Percentiles rank a stretch among this genome's conserved stretches.
Conservation (phyloP, 2,329 filamentous ascomycete species). For the Penicillium sp. region DNA sequence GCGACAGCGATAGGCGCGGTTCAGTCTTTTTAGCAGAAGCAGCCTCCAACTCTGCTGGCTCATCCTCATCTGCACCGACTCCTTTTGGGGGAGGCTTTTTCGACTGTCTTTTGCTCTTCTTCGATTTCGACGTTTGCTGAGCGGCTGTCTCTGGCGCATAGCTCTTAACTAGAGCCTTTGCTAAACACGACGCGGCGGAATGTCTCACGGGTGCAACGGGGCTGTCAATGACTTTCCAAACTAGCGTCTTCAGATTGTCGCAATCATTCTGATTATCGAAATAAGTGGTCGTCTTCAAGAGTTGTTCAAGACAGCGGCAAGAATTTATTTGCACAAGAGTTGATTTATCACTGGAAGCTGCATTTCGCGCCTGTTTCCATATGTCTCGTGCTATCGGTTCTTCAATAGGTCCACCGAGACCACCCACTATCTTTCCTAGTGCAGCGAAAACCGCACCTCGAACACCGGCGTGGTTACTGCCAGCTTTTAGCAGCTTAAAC, state of each 20-base stretch:
- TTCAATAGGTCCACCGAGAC: constrained; percentile 73
- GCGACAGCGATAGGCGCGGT: constrained; percentile 65
- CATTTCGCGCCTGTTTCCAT: constrained; percentile 84
- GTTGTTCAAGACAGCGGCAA: constrained; percentile 71
- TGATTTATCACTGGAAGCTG: constrained; percentile 76
- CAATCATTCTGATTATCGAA: constrained; percentile 89
- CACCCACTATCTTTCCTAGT: constrained; percentile 69
- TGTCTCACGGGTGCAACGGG: constrained; percentile 70
- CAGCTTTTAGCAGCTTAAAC: constrained; percentile 74
- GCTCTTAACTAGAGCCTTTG: constrained; percentile 75
- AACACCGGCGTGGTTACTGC: constrained; percentile 75
- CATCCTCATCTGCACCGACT: constrained; percentile 69
- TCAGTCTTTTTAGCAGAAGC: constrained; percentile 67
- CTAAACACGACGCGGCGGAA: constrained; percentile 80
- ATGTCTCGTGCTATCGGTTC: constrained; percentile 82
- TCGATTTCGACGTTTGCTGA: constrained; percentile 55
- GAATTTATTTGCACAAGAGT: constrained; percentile 73
- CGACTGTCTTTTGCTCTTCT: constrained; percentile 70
- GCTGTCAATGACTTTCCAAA: constrained; percentile 86
- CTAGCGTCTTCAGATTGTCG: constrained; percentile 74
- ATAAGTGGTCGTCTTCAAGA: constrained; percentile 69
- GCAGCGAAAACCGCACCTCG: constrained; percentile 73
- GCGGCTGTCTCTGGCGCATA: constrained; percentile 61
- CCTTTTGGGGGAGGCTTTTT: constrained; percentile 56
- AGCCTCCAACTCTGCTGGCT: constrained; percentile 64